These are phyloP conservation scores for Sodiomyces alkalinus DNA, from an alignment of 2,329 filamentous ascomycete genomes.

Conservation along the genomic window DNA sequence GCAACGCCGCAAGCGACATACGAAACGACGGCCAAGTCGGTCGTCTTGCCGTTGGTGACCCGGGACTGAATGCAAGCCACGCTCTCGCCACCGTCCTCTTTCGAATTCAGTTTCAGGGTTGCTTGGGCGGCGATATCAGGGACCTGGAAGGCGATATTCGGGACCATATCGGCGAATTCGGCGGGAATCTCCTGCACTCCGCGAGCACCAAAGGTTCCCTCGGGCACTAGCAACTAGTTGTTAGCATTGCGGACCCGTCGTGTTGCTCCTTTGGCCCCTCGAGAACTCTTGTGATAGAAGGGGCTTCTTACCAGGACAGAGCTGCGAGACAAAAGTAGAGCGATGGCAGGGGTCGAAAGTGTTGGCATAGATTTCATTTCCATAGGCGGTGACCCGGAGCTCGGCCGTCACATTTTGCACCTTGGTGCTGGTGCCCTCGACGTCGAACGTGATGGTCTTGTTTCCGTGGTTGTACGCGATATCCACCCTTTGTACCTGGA, in stretches of 20 bases:
- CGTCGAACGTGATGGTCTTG: slow-evolving; percentile 63
- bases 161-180: slow-evolving; percentile 59
- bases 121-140: slow-evolving; percentile 83
- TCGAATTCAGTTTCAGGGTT: slow-evolving; percentile 54
- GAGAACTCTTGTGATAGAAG: too few relatives aligned
- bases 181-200: slow-evolving; percentile 60
- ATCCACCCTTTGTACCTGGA: slow-evolving; percentile 59
- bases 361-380: slow-evolving; percentile 62
- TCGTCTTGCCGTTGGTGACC: slow-evolving; percentile 78
- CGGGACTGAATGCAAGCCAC: slow-evolving; percentile 73
- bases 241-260: slow-evolving; percentile 7
- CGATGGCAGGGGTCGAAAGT: slow-evolving; percentile 69
- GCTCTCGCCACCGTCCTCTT: slow-evolving; percentile 24
- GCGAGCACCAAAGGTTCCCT: slow-evolving; percentile 55
- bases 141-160: slow-evolving; percentile 74
- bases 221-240: slow-evolving; percentile 42
- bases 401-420: slow-evolving; percentile 67
- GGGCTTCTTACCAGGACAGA: too few relatives aligned
- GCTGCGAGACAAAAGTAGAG: slow-evolving; percentile 48
- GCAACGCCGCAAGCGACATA: slow-evolving; percentile 76
- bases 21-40: slow-evolving; percentile 57
- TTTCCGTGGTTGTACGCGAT: slow-evolving; percentile 66
- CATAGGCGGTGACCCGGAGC: slow-evolving; percentile 71
- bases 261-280: neutral
- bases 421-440: slow-evolving; percentile 59